phyloP scores from a whole-genome alignment of 345 rosid species.

The Trapa incisa region DNA sequence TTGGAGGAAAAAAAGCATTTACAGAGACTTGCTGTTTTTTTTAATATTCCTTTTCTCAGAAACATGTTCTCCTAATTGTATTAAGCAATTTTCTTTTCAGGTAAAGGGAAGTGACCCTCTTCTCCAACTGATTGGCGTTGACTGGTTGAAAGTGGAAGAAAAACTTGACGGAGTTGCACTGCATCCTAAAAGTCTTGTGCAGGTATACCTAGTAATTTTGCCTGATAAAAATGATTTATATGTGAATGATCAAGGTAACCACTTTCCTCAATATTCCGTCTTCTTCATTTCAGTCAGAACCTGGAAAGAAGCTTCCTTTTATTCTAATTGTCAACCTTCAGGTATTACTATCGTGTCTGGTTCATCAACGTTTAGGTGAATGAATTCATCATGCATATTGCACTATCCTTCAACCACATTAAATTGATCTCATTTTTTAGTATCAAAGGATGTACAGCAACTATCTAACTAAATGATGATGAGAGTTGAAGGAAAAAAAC shows the following conservation, averaged over 20 bases:
- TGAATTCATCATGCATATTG: not conserved
- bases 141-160: conserved; percentile 81
- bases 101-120: conserved; percentile 86
- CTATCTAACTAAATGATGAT: not conserved
- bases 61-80: not conserved
- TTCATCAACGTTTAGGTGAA: not conserved
- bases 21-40: not conserved
- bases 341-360: conserved; percentile 23
- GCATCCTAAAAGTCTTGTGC: conserved; percentile 76
- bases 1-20: not conserved
- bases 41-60: too few species aligned
- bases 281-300: conserved; percentile 50
- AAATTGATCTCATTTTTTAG: too few species aligned
- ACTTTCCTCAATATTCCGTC: not conserved
- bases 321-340: conserved; percentile 77
- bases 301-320: conserved; percentile 90
- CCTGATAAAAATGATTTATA: not conserved
- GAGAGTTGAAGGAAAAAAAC: too few species aligned
- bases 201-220: conserved; percentile 30
- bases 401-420: too few species aligned
- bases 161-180: conserved; percentile 50
- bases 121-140: conserved; percentile 78
- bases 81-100: conserved; percentile 21
- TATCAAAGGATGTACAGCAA: too few species aligned
- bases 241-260: too few species aligned